Evolutionary conservation across 2,329 filamentous ascomycete species (phyloP).

Genomic region (Penicillium digitatum): DNA sequence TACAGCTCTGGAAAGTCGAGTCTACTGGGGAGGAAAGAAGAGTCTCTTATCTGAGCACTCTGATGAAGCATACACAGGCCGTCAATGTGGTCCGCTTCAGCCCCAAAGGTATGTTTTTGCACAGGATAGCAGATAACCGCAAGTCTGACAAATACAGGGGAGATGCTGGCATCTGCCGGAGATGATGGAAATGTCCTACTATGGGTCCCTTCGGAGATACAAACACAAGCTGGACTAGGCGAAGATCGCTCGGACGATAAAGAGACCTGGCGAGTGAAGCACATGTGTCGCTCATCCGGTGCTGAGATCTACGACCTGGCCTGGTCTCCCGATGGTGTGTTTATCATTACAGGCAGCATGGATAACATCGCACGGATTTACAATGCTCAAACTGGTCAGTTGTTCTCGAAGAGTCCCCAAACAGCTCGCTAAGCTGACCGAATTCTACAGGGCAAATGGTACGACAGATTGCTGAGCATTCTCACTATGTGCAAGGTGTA

Average conservation of each 20-base stretch:
- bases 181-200: slow-evolving; percentile 96
- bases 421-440: slow-evolving; percentile 19
- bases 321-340: slow-evolving; percentile 94
- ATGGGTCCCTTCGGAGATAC: slow-evolving; percentile 83
- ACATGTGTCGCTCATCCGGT: slow-evolving; percentile 93
- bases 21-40: slow-evolving; percentile 78
- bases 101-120: slow-evolving; percentile 66
- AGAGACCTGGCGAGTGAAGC: slow-evolving; percentile 93
- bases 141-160: slow-evolving; percentile 56
- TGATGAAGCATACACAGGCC: slow-evolving; percentile 90
- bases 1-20: slow-evolving; percentile 86
- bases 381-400: slow-evolving; percentile 80
- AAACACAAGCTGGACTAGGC: slow-evolving; percentile 65
- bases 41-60: slow-evolving; percentile 85
- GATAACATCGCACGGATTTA: slow-evolving; percentile 97
- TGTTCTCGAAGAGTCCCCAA: neutral
- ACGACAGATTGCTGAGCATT: slow-evolving; percentile 93
- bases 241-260: slow-evolving; percentile 87
- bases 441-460: slow-evolving; percentile 59
- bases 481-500: slow-evolving; percentile 96
- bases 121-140: neutral
- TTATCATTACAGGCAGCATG: slow-evolving; percentile 99
- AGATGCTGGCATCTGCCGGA: slow-evolving; percentile 88
- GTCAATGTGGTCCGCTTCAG: slow-evolving; percentile 98
- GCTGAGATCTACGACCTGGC: slow-evolving; percentile 97